Conservation (phyloP, 2,329 filamentous ascomycete genomes). For the Drechslera avenae region DNA sequence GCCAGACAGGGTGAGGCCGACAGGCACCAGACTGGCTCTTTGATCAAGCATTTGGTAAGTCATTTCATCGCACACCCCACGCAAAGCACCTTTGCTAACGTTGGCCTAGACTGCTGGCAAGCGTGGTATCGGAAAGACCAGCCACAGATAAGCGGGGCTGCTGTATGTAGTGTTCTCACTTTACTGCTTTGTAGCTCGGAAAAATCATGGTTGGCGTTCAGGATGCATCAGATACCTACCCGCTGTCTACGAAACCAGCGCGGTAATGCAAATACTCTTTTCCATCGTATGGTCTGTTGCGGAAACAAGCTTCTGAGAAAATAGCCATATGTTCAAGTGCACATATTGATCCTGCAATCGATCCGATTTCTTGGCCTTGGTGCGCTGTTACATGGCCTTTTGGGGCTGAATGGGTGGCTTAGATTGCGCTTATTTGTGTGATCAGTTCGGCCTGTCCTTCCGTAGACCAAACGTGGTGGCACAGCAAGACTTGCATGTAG, state of each 20-base stretch:
- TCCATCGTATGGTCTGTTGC: background rate
- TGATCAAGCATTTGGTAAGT: conserved; percentile 90
- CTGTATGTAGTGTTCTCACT: conserved; percentile 16
- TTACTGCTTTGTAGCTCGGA: conserved; percentile 19
- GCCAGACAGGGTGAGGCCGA: conserved; percentile 96
- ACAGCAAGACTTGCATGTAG: too few relatives aligned
- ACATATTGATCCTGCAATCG: too few relatives aligned
- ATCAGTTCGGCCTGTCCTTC: too few relatives aligned
- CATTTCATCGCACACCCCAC: conserved; percentile 9
- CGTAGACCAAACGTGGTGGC: too few relatives aligned
- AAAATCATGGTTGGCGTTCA: conserved; percentile 40
- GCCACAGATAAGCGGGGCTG: conserved; percentile 52
- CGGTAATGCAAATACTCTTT: conserved; percentile 27
- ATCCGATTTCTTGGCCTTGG: too few relatives aligned
- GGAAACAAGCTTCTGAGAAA: too few relatives aligned
- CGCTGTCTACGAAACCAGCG: conserved; percentile 21
- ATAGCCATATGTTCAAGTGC: too few relatives aligned
- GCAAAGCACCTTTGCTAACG: conserved; percentile 19
- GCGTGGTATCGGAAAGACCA: conserved; percentile 89
- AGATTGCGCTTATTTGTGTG: too few relatives aligned
- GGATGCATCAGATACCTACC: conserved; percentile 41
- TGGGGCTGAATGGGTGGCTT: too few relatives aligned
- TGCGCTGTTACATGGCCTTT: too few relatives aligned
- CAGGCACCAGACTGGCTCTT: conserved; percentile 78
- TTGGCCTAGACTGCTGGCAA: conserved; percentile 76